phyloP scores from a whole-genome alignment of 495 filamentous ascomycete species.

The Pseudomonodictys pantanalensis region DNA sequence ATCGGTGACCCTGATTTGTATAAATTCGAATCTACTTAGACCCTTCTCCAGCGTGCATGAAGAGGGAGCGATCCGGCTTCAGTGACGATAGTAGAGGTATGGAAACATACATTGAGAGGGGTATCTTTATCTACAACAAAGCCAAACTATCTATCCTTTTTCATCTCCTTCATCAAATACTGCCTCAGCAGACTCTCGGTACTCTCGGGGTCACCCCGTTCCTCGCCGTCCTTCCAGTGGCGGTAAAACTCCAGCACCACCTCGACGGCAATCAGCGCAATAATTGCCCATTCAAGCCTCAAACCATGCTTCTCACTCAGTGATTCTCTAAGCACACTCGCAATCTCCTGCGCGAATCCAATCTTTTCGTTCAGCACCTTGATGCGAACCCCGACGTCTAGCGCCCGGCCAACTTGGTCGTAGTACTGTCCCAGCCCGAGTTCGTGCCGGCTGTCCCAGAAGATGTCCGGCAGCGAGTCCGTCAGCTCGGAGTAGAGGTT shows the following conservation, averaged over 20 bases:
- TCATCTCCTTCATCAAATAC: slow-evolving; percentile 14
- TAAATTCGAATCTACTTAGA: too few species aligned
- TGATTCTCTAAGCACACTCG: slow-evolving; percentile 79
- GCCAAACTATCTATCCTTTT: neutral
- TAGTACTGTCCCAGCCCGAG: slow-evolving; percentile 86
- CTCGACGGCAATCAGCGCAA: slow-evolving; percentile 87
- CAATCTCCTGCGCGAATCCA: slow-evolving; percentile 96
- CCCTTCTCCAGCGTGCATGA: too few species aligned
- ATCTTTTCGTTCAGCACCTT: slow-evolving; percentile 92
- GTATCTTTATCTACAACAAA: slow-evolving; percentile 11
- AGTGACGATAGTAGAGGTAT: too few species aligned
- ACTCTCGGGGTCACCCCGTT: slow-evolving; percentile 40
- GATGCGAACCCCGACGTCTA: slow-evolving; percentile 92
- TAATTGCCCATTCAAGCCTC: slow-evolving; percentile 95
- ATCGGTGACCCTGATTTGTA: too few species aligned
- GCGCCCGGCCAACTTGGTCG: slow-evolving; percentile 80
- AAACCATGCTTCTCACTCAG: slow-evolving; percentile 86
- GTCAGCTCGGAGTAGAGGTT: slow-evolving; percentile 98
- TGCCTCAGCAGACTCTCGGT: slow-evolving; percentile 28
- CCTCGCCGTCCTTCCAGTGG: slow-evolving; percentile 57
- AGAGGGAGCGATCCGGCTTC: too few species aligned
- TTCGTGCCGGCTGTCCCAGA: slow-evolving; percentile 91
- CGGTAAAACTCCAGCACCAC: slow-evolving; percentile 67
- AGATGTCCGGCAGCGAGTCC: slow-evolving; percentile 90
- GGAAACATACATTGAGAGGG: slow-evolving; percentile 19